Conservation (phyloP, 768 basidiomycete genomes). For the Pleurotus tuber-regium region DNA sequence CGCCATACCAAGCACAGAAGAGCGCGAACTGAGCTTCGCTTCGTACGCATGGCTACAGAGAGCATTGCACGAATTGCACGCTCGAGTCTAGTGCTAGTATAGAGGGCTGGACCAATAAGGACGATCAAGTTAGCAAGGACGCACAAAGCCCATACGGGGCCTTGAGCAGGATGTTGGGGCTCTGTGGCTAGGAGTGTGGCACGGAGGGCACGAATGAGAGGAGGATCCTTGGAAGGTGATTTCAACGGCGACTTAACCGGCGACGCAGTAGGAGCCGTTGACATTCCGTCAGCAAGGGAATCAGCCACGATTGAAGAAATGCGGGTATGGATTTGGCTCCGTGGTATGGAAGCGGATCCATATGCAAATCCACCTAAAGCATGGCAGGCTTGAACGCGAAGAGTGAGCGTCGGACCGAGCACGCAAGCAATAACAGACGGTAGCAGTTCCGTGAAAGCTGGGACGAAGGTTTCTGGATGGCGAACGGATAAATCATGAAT, state of each 20-base stretch:
- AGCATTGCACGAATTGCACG: conserved; percentile 50
- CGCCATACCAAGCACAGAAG: conserved; percentile 68
- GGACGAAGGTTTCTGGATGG: conserved; percentile 67
- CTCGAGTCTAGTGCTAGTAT: conserved; percentile 39
- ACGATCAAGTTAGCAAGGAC: conserved; percentile 66
- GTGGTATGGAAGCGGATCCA: conserved; percentile 47
- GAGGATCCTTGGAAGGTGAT: conserved; percentile 34
- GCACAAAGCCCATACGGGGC: conserved; percentile 75
- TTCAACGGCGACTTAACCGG: conserved; percentile 35
- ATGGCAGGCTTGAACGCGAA: conserved; percentile 73
- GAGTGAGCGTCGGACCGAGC: conserved; percentile 58
- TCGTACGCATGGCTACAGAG: conserved; percentile 54
- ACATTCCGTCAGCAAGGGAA: conserved; percentile 37
- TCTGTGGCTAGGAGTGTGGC: conserved; percentile 56
- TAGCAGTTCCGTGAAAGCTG: conserved; percentile 54
- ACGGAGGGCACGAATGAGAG: conserved; percentile 64
- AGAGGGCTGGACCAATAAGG: conserved; percentile 58
- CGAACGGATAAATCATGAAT: conserved; percentile 66
- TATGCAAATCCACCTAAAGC: conserved; percentile 70
- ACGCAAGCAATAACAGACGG: conserved; percentile 62
- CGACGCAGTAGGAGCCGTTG: conserved; percentile 31
- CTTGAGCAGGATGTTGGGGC: conserved; percentile 62
- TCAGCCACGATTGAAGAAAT: conserved; percentile 47
- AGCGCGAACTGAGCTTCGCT: conserved; percentile 61
- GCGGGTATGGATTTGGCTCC: conserved; percentile 46